A percentile compares a stretch with the other conserved stretches of the same genome.
These are phyloP conservation scores for Trichoderma asperellum DNA, from an alignment of 2,329 filamentous ascomycete genomes.

Conservation along the genomic window DNA sequence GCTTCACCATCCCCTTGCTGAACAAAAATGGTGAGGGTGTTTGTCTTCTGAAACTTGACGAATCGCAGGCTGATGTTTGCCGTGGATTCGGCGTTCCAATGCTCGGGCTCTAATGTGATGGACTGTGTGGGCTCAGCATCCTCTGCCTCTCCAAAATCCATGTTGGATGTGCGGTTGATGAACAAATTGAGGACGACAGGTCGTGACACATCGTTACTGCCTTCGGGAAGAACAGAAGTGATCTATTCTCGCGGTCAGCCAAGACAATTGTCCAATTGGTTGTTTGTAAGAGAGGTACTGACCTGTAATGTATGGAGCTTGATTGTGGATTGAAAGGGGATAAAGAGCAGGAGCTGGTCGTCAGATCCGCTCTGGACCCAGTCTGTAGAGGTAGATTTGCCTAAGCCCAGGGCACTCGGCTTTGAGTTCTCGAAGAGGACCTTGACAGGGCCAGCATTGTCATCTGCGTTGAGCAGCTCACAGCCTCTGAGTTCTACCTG, in stretches of 20 bases:
- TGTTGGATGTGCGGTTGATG: conserved; percentile 83
- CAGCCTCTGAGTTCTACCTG: conserved; percentile 78
- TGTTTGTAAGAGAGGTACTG: not conserved
- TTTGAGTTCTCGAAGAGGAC: conserved; percentile 72
- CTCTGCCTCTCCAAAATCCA: conserved; percentile 94
- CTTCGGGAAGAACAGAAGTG: conserved; percentile 74
- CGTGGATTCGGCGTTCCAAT: conserved; percentile 83
- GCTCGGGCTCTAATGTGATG: conserved; percentile 71
- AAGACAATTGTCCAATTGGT: not conserved
- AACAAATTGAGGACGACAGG: conserved; percentile 85
- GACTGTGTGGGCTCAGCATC: conserved; percentile 80
- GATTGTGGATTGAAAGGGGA: conserved; percentile 83
- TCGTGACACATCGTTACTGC: conserved; percentile 76
- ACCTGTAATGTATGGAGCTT: conserved; percentile 85
- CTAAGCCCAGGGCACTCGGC: conserved; percentile 66
- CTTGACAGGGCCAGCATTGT: conserved; percentile 71
- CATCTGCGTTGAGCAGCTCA: conserved; percentile 87
- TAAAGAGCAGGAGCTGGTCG: conserved; percentile 91
- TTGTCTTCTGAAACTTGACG: conserved; percentile 97
- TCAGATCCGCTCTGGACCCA: conserved; percentile 97
- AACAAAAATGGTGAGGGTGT: conserved; percentile 84
- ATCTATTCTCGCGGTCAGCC: conserved; percentile 58
- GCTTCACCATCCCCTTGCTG: conserved; percentile 81
- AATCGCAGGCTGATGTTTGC: conserved; percentile 77
- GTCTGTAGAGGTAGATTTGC: conserved; percentile 63